Evolutionary conservation across 2,329 filamentous ascomycete genomes (phyloP), one percentile per base, ranked within the genome.

Genomic region (Fusarium phyllophilum): DNA sequence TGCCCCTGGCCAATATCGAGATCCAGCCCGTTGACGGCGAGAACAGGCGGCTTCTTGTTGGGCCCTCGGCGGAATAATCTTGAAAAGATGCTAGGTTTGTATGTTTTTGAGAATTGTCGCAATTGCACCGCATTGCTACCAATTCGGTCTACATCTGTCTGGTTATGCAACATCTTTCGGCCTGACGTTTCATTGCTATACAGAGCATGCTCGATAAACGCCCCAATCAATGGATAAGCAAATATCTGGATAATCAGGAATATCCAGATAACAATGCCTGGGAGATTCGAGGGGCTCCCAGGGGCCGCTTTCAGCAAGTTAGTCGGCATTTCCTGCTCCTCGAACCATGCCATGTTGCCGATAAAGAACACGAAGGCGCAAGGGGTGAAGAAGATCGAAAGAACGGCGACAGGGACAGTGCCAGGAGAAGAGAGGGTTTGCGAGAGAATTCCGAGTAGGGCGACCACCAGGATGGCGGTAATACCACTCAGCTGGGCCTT

Each of bases 401-500:
- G 85, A 8, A 94, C 84, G 11, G 89, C 87, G 7, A 96, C 93
- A 2, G 90, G 87, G 3, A 84, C 90, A 2, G 91, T 93, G 14
- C 83, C 85, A 8, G 90, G 89, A 3, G 86, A 86, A 1, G 88
- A 90, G 24, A 94, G 85, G 22, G 94, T 90, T 81, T 98, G 95
- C 1, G 94, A 92, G 29, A 97, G 85, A 75, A 98, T 93, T 22
- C 93, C 95, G 3, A 98, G 86, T 5, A 97, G 83, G 33, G 97
- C 87, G 18, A 90, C 91, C 24, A 89, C 83, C 33, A 98, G 91
- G 14, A 92, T 92, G 45, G 93, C 88, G 1, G 91, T 90, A 71
- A 97, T 96, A 34, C 96, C 95, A 65, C 93, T 96, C 8, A 98
- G 89, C 81, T 98, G 95, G 0, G 95, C 92, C 79, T 92, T 95